Base-by-base conservation (phyloP, 106 monocot species). In the Vanilla planifolia region DNA sequence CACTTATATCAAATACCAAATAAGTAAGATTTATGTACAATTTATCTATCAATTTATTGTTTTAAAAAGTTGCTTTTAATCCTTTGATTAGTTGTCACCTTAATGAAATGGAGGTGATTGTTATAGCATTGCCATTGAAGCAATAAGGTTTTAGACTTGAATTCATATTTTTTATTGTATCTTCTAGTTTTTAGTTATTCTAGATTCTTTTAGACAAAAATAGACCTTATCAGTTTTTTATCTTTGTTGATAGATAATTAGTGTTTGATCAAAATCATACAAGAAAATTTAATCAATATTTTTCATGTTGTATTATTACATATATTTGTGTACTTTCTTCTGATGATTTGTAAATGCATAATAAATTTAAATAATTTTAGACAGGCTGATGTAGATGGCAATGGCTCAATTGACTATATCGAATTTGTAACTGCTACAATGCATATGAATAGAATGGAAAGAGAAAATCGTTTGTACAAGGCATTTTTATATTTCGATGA, bases 311-410 rank as follows among this genome's bases (percentile, higher is more conserved):
- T n/a, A 24, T 16, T 53, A 48, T 48, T 10, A 53, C 27, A 30
- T 53, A 29, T 52, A 13, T 52, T 16, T n/a, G n/a, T n/a, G n/a
- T n/a, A n/a, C n/a, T n/a, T 16, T 28, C 22, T 29, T 16, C 5
- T 53, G 53, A 53, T 53, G 53, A 11, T 53, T 27, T 8, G 19
- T 51, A 10, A 30, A 16, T 8, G 30, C 53, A 53, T 53, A 26
- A 53, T 30, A 48, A 48, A 48, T 48, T 23, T 23, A 47, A 19
- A 53, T 53, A 4, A 16, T 21, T 57, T 57, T 4, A 28, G 35
- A 57, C 74, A 92, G 92, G 87, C 92, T 77, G 92, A 92, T 71
- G 86, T 92, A 9, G 92, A 92, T 71, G 84, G 86, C 52, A 84
- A 81, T 68, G 92, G 92, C 33, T 70, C 72, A 16, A 80, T 92